Evolutionary conservation across 768 basidiomycete genomes (phyloP).

Genomic region (Hypholoma fasciculare): DNA sequence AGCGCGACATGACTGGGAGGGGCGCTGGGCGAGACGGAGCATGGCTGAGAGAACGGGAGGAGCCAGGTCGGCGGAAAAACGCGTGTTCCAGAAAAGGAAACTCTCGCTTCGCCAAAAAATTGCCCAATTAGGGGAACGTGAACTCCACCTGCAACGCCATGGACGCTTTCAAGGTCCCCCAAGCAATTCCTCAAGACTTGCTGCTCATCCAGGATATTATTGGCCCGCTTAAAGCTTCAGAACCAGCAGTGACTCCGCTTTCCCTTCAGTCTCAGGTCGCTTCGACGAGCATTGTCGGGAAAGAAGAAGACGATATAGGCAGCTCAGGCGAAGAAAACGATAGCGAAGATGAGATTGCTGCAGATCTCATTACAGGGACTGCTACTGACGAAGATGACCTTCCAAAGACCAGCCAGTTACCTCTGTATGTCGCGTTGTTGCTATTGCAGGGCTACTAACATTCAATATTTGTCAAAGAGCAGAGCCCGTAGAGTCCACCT

Average conservation of each 20-base stretch:
- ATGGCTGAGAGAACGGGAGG: neutral
- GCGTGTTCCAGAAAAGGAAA: slow-evolving; percentile 22
- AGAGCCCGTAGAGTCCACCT: slow-evolving; percentile 32
- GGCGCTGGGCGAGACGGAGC: slow-evolving; percentile 16
- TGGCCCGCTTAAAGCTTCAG: slow-evolving; percentile 31
- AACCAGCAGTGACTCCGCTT: neutral
- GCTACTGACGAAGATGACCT: slow-evolving; percentile 40
- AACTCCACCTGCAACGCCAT: slow-evolving; percentile 21
- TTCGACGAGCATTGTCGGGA: slow-evolving; percentile 3
- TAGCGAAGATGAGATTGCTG: slow-evolving; percentile 77
- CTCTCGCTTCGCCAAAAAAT: slow-evolving; percentile 17
- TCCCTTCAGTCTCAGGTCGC: neutral
- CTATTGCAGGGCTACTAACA: slow-evolving; percentile 5
- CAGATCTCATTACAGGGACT: slow-evolving; percentile 42
- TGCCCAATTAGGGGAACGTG: slow-evolving; percentile 3
- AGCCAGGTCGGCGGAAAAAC: slow-evolving; percentile 7
- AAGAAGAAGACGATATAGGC: slow-evolving; percentile 46
- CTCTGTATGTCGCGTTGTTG: slow-evolving; percentile 4
- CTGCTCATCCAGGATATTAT: slow-evolving; percentile 71
- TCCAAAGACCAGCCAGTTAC: slow-evolving; percentile 19
- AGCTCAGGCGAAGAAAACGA: slow-evolving; percentile 48
- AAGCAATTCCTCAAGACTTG: slow-evolving; percentile 69
- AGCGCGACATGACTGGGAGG: slow-evolving; percentile 20
- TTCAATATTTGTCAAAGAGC: slow-evolving; percentile 17
- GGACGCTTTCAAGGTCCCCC: slow-evolving; percentile 60